Conservation (phyloP, 257 asterid genomes). For the Ehretia macrophylla region DNA sequence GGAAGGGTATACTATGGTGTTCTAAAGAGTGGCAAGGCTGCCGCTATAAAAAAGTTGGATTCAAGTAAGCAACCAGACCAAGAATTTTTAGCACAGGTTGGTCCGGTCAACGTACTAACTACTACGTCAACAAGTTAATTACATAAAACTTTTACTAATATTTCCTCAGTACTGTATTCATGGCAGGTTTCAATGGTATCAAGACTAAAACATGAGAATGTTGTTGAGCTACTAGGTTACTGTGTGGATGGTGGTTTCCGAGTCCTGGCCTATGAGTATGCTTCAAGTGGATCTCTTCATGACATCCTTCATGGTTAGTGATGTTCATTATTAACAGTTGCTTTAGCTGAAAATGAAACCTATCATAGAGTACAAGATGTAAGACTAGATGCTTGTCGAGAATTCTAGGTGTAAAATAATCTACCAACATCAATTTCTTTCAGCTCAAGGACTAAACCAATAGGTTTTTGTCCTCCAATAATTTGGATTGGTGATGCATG, state of each 20-base stretch:
- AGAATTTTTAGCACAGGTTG: slow-evolving; percentile 68
- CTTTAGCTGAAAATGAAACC: neutral
- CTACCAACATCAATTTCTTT: no score
- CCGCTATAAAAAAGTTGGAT: slow-evolving; percentile 79
- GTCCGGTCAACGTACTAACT: neutral
- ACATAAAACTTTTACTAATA: neutral
- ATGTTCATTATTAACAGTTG: neutral
- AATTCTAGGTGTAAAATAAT: no score
- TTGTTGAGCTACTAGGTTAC: slow-evolving; percentile 69
- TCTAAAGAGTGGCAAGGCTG: slow-evolving; percentile 51
- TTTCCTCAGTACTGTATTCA: slow-evolving; percentile 1
- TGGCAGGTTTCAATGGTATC: slow-evolving; percentile 78
- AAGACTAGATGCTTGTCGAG: neutral
- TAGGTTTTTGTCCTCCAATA: no score
- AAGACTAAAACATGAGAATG: slow-evolving; percentile 61
- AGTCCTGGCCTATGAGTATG: slow-evolving; percentile 64
- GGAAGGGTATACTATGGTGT: slow-evolving; percentile 74
- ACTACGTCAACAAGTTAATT: neutral
- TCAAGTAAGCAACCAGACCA: slow-evolving; percentile 82
- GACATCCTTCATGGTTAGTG: slow-evolving; percentile 75
- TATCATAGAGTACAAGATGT: neutral
- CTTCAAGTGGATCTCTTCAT: slow-evolving; percentile 72
- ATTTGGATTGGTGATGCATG: no score
- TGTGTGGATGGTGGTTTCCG: slow-evolving; percentile 62
- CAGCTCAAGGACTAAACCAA: no score